These are phyloP conservation scores for Aspergillus tubingensis DNA, from an alignment of 2,329 filamentous ascomycete genomes.

Conservation along the genomic window DNA sequence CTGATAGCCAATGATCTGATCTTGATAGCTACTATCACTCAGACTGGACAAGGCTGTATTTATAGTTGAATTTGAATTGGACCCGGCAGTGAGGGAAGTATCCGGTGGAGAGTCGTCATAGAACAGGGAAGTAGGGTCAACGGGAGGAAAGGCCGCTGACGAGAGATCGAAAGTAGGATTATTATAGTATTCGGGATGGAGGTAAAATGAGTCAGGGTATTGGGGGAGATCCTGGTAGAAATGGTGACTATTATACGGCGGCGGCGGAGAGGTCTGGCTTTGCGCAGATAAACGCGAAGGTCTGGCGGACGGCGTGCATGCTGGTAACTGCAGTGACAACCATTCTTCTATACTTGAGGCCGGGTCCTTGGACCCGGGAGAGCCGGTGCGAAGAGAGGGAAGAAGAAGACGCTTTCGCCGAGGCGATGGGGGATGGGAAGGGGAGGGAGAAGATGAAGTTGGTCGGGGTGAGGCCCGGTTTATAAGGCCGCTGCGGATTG, in stretches of 20 bases:
- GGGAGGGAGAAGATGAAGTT: not conserved
- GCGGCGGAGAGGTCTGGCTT: not conserved
- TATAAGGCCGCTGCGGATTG: not conserved
- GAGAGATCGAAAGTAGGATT: not conserved
- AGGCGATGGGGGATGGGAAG: slow-evolving; percentile 5
- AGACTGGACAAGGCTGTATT: not conserved
- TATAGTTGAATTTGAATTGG: not conserved
- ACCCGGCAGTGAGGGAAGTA: slow-evolving; percentile 2
- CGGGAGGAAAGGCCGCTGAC: slow-evolving; percentile 17
- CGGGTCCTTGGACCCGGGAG: slow-evolving; percentile 20
- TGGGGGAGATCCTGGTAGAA: not conserved
- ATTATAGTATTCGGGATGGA: slow-evolving; percentile 5
- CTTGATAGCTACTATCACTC: slow-evolving; percentile 1
- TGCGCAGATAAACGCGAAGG: slow-evolving; percentile 6
- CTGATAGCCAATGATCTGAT: slow-evolving; percentile 6
- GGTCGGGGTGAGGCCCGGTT: not conserved
- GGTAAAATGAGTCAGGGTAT: slow-evolving; percentile 7
- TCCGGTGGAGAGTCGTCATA: slow-evolving; percentile 7
- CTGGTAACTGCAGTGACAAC: slow-evolving; percentile 11
- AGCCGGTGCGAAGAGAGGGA: slow-evolving; percentile 3
- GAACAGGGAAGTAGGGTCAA: slow-evolving; percentile 9
- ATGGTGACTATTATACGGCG: not conserved
- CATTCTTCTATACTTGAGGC: slow-evolving; percentile 21
- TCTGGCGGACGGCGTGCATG: slow-evolving; percentile 13
- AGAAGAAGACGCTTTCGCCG: not conserved